A percentile compares a stretch with the other conserved stretches of the same genome.
Evolutionary conservation across 768 basidiomycete genomes (phyloP).

Genomic region (Dacryopinax spathularia): DNA sequence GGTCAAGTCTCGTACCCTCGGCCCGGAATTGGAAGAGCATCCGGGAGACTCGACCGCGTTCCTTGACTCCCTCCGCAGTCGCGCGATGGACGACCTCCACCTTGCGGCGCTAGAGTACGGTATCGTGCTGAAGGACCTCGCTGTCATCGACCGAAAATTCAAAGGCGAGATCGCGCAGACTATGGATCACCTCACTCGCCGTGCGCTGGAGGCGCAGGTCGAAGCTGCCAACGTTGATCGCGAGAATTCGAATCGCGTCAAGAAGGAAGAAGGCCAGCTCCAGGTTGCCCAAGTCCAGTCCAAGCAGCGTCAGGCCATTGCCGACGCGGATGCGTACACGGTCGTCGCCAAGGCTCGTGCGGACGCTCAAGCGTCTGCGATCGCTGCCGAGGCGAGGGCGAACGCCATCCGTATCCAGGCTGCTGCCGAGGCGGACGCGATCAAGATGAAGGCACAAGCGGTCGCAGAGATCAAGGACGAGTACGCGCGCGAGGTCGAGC

Average conservation of each 20-base stretch:
- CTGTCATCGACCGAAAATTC: constrained; percentile 77
- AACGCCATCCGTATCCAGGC: constrained; percentile 30
- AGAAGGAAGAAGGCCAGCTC: constrained; percentile 68
- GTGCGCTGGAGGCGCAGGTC: constrained; percentile 74
- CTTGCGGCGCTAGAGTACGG: constrained; percentile 71
- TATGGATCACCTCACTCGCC: constrained; percentile 74
- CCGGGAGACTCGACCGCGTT: constrained; percentile 61
- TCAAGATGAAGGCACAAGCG: constrained; percentile 48
- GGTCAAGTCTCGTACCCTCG: constrained; percentile 69
- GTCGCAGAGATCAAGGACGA: constrained; percentile 45
- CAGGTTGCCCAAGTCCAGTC: constrained; percentile 66
- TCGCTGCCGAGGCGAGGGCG: constrained; percentile 55
- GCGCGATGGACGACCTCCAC: constrained; percentile 79
- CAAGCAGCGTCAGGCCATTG: constrained; percentile 46
- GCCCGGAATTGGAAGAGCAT: constrained; percentile 61
- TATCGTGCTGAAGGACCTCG: constrained; percentile 71
- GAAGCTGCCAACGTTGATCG: constrained; percentile 81
- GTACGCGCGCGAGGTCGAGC: constrained; percentile 65
- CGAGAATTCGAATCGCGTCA: constrained; percentile 78
- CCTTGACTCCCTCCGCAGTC: constrained; percentile 63
- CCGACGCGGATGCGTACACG: constrained; percentile 63
- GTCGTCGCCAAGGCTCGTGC: constrained; percentile 63
- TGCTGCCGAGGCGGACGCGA: constrained; percentile 58
- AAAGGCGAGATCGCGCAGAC: constrained; percentile 76
- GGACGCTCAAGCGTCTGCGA: constrained; percentile 59